Evolutionary conservation across 2,329 filamentous ascomycete genomes (phyloP).

Genomic region (Lachnellula hyalina): DNA sequence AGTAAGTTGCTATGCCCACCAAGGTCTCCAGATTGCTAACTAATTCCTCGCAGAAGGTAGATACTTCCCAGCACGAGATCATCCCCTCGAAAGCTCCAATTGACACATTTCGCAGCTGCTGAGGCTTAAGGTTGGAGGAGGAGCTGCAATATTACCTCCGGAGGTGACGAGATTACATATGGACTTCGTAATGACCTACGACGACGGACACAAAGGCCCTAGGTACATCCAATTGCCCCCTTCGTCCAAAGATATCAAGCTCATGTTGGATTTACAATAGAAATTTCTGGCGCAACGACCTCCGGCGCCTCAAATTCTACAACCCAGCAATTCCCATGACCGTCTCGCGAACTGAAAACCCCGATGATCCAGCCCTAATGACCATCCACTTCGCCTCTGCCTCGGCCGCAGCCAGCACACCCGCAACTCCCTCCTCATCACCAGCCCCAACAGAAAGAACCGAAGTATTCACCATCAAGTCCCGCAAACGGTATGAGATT

Average conservation of each 20-base stretch:
- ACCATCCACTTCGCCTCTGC: slow-evolving; percentile 55
- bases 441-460: slow-evolving; percentile 42
- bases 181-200: slow-evolving; percentile 58
- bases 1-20: slow-evolving; percentile 46
- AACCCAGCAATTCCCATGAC: slow-evolving; percentile 84
- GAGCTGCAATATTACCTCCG: slow-evolving; percentile 73
- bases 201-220: slow-evolving; percentile 66
- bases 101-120: slow-evolving; percentile 52
- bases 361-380: slow-evolving; percentile 53
- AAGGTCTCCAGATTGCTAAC: slow-evolving; percentile 15
- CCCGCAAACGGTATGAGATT: slow-evolving; percentile 56
- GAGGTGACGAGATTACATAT: slow-evolving; percentile 71
- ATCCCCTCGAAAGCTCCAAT: slow-evolving; percentile 11
- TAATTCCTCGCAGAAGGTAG: slow-evolving; percentile 9
- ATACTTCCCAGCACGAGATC: slow-evolving; percentile 3
- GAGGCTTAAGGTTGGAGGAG: slow-evolving; percentile 71
- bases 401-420: slow-evolving; percentile 20
- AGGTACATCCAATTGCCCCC: slow-evolving; percentile 43
- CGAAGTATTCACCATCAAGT: slow-evolving; percentile 56
- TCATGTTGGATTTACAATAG: slow-evolving; percentile 41
- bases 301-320: slow-evolving; percentile 88
- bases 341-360: slow-evolving; percentile 61
- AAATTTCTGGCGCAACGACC: slow-evolving; percentile 80
- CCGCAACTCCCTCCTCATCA: slow-evolving; percentile 31
- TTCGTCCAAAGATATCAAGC: slow-evolving; percentile 3